These are phyloP conservation scores for Parascedosporium putredinis DNA, from an alignment of 2,329 filamentous ascomycete species.

Conservation along the genomic window DNA sequence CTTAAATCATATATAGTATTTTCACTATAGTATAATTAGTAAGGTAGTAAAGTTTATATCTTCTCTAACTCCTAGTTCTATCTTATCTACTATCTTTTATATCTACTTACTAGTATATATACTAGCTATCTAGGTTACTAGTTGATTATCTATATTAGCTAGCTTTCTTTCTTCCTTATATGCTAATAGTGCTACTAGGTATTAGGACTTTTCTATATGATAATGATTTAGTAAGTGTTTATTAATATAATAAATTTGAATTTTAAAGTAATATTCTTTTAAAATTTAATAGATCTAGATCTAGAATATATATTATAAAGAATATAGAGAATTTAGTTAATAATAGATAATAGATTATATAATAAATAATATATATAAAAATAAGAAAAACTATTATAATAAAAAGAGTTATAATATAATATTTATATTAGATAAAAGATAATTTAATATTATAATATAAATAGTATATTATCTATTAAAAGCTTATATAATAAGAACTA, in stretches of 20 bases:
- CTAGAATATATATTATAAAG: constrained; percentile 4
- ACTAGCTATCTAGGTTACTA: not conserved
- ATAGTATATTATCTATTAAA: not conserved
- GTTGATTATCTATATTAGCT: too few relatives aligned
- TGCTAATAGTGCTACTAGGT: too few relatives aligned
- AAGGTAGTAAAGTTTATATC: too few relatives aligned
- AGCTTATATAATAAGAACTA: not conserved
- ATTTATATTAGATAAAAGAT: not conserved
- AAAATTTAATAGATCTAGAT: not conserved
- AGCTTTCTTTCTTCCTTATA: too few relatives aligned
- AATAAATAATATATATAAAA: not conserved
- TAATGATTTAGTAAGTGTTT: not conserved
- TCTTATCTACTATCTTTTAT: too few relatives aligned
- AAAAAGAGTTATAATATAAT: too few relatives aligned
- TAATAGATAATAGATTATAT: not conserved
- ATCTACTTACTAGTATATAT: too few relatives aligned
- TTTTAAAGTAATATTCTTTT: not conserved
- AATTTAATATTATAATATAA: too few relatives aligned
- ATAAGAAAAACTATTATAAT: too few relatives aligned
- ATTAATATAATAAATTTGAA: not conserved
- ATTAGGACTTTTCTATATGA: not conserved
- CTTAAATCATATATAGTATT: too few relatives aligned
- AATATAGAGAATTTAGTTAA: not conserved
- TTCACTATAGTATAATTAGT: too few relatives aligned
- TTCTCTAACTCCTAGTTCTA: too few relatives aligned